Conservation (phyloP, 1,284 basidiomycete species). For the Mycosarcoma mackinlayi region DNA sequence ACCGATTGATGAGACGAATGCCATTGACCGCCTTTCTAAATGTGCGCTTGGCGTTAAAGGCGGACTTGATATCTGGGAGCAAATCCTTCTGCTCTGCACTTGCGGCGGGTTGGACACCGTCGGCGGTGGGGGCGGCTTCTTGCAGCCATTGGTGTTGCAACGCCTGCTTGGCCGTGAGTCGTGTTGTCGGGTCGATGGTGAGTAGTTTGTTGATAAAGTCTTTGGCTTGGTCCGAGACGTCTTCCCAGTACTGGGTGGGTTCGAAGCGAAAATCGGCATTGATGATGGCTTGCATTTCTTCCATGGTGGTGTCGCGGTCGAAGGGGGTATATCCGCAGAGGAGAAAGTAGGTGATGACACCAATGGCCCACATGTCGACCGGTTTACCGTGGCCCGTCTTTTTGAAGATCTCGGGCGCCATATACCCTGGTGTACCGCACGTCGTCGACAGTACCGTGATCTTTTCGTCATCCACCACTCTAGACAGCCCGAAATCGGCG, state of each 20-base stretch:
- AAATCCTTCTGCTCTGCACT: constrained; percentile 56
- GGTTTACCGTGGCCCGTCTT: constrained; percentile 92
- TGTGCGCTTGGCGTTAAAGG: constrained; percentile 66
- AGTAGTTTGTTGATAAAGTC: constrained; percentile 65
- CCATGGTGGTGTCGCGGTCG: constrained; percentile 65
- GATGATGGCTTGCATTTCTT: constrained; percentile 68
- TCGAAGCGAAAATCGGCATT: constrained; percentile 65
- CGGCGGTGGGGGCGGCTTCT: constrained; percentile 10
- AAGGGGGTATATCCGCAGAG: constrained; percentile 68
- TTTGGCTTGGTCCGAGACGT: constrained; percentile 59
- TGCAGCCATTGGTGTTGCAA: constrained; percentile 62
- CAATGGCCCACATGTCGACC: constrained; percentile 80
- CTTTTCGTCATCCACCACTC: constrained; percentile 90
- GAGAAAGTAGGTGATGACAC: constrained; percentile 67
- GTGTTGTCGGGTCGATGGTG: constrained; percentile 56
- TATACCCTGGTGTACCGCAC: constrained; percentile 92
- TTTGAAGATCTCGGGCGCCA: constrained; percentile 98
- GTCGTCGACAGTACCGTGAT: constrained; percentile 90
- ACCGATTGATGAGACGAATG: constrained; percentile 58
- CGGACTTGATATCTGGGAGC: constrained; percentile 66
- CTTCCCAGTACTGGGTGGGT: constrained; percentile 63
- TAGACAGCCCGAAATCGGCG: constrained; percentile 90
- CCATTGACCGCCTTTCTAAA: constrained; percentile 67
- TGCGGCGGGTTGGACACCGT: background rate
- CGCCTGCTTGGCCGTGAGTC: constrained; percentile 61